Base-by-base conservation (phyloP, 2,329 filamentous ascomycete genomes). In the Nigrospora osmanthi region DNA sequence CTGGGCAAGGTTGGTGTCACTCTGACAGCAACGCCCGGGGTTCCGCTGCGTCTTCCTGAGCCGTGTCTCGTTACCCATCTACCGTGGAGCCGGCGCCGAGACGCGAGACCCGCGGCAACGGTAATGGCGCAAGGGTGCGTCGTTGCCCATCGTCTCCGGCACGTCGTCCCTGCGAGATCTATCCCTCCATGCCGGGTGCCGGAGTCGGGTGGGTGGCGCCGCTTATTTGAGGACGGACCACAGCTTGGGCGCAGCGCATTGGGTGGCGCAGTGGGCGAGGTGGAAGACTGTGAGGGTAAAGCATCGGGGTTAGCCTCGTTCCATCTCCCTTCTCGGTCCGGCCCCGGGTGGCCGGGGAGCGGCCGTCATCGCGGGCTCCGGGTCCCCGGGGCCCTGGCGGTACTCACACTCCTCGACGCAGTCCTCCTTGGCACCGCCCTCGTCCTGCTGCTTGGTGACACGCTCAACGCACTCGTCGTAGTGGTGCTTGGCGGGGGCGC, bases 331-430 rank as follows among this genome's bases (percentile, higher is more conserved):
- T n/a, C n/a, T 28, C 23, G 23, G 23, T 28, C 23, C 23, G 23
- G 23, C 23, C 23, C 23, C 23, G 23, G 23, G 23, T 4, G 23
- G 23, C 23, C 23, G 23, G 23, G 10, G 23, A 28, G 23, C n/a
- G 23, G 23, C 23, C 23, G 23, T 28, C 7, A 10, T 28, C 6
- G 23, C 23, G 23, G 23, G 23, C 23, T 10, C 23, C 23, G 23
- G 23, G 5, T 2, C 23, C 10, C 23, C 7, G 23, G 23, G 23
- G 23, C 19, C 15, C 6, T 23, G 15, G 12, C 17, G 17, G 28
- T 39, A 81, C 90, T 71, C 85, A 97, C 93, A 98, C 78, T 98
- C 93, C 78, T 98, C 93, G 56, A 97, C 89, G 62, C 93, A 98
- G 75, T 97, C 90, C 80, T 98, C 93, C 61, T 87, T 82, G 59